Evolutionary conservation across 345 rosid species (phyloP).

Genomic region (Eucalyptus leucophloia): DNA sequence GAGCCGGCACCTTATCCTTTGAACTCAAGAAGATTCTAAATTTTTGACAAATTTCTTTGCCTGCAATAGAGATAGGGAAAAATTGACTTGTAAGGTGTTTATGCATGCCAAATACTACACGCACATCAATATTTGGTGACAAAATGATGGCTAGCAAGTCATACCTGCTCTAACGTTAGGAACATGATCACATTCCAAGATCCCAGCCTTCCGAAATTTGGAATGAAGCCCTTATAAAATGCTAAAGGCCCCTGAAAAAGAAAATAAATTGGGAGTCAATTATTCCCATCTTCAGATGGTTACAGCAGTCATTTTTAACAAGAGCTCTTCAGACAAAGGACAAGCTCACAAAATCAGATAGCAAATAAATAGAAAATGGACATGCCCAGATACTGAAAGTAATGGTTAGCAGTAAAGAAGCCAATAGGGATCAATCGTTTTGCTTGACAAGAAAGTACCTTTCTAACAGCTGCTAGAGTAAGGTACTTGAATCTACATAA

Average conservation of each 20-base stretch:
- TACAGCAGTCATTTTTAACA: background rate
- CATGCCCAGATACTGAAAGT: background rate
- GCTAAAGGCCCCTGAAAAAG: slow-evolving; percentile 71
- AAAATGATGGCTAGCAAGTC: background rate
- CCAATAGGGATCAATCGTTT: background rate
- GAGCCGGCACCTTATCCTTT: background rate
- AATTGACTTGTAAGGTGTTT: background rate
- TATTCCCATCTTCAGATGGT: background rate
- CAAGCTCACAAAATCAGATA: background rate
- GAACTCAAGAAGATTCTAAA: slow-evolving; percentile 35
- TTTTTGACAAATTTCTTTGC: slow-evolving; percentile 45
- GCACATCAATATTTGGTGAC: background rate
- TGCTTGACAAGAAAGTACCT: background rate
- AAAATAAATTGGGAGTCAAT: background rate
- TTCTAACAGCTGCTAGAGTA: background rate
- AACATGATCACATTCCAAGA: slow-evolving; percentile 99
- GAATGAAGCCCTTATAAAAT: slow-evolving; percentile 90
- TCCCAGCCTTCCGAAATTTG: slow-evolving; percentile 91
- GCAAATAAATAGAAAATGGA: background rate
- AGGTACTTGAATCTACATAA: background rate
- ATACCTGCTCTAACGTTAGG: slow-evolving; percentile 92
- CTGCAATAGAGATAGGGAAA: slow-evolving; percentile 8
- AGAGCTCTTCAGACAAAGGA: background rate
- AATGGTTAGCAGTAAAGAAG: background rate
- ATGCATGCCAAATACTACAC: background rate